These are phyloP conservation scores for Theobroma grandiflorum DNA, from an alignment of 441 rosid genomes.

Conservation along the genomic window DNA sequence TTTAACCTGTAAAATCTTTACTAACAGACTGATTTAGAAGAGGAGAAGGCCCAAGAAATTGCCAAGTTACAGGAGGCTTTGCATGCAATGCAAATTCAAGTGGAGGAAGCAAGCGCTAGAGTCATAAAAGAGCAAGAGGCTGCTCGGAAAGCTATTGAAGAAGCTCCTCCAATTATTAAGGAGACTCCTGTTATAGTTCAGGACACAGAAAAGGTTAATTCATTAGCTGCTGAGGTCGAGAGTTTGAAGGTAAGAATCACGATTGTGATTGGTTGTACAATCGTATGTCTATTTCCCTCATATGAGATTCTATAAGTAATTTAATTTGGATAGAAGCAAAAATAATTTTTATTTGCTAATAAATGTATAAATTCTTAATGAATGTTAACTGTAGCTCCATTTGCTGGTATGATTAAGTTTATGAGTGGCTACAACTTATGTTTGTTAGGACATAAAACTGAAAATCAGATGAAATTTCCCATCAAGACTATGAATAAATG, in stretches of 20 bases:
- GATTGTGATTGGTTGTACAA: background rate
- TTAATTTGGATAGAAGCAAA: constrained; percentile 5
- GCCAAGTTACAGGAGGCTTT: constrained; percentile 73
- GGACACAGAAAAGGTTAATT: constrained; percentile 77
- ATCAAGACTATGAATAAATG: background rate
- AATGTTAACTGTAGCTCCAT: constrained; percentile 10
- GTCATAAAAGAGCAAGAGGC: constrained; percentile 77
- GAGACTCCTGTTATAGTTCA: constrained; percentile 79
- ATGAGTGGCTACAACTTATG: constrained; percentile 10
- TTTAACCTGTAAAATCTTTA: constrained; percentile 22
- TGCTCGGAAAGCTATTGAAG: constrained; percentile 81
- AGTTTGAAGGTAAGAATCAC: constrained; percentile 57
- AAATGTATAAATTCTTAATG: constrained; percentile 3
- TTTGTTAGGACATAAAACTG: constrained; percentile 15
- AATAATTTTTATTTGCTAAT: background rate
- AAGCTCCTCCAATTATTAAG: constrained; percentile 80
- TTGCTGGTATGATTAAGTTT: constrained; percentile 3
- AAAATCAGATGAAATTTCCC: constrained; percentile 9
- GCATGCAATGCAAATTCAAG: constrained; percentile 64
- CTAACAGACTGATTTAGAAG: constrained; percentile 73
- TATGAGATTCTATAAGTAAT: background rate
- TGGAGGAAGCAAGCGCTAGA: constrained; percentile 69
- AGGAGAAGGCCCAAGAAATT: constrained; percentile 76
- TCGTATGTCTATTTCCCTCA: background rate
- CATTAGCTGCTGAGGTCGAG: constrained; percentile 64